A percentile compares a stretch with the other conserved stretches of the same genome.
These are phyloP conservation scores for Acanthamoeba divionensis DNA, from an alignment of 208 protist genomes.

Conservation along the genomic window DNA sequence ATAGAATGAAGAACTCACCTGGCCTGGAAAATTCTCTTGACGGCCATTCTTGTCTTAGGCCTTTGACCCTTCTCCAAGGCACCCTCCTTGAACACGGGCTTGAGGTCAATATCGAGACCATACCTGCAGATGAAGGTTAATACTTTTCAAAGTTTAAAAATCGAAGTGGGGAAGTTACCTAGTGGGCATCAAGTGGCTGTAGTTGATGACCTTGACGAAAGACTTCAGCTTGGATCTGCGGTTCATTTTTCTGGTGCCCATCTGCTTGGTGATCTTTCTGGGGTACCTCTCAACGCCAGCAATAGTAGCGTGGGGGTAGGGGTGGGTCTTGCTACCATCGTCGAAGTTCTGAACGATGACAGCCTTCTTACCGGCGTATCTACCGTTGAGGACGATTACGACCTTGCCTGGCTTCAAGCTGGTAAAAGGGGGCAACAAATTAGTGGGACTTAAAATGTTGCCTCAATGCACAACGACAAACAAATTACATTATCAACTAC, in stretches of 20 bases:
- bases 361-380: conserved; percentile 96
- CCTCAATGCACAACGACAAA: not conserved
- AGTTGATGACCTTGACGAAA: conserved; percentile 97
- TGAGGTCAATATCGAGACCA: conserved; percentile 69
- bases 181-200: conserved; percentile 94
- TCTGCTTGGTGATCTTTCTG: conserved; percentile 90
- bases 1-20: conserved; percentile 55
- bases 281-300: conserved; percentile 95
- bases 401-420: conserved; percentile 95
- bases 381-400: conserved; percentile 94
- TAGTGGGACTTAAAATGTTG: not conserved
- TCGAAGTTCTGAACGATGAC: conserved; percentile 93
- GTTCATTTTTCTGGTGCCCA: conserved; percentile 91
- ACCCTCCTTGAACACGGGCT: conserved; percentile 85
- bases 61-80: conserved; percentile 81
- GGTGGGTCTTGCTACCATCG: conserved; percentile 84
- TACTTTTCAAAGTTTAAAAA: not conserved
- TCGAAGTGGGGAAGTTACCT: not conserved
- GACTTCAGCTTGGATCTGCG: conserved; percentile 90
- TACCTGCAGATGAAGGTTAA: conserved; percentile 61
- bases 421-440: not conserved
- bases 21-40: conserved; percentile 91
- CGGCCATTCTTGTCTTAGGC: conserved; percentile 61
- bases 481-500: not conserved
- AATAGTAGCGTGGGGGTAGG: conserved; percentile 93